Evolutionary conservation across 805 yeast genomes (phyloP).

Genomic region (Clavispora fructus): DNA sequence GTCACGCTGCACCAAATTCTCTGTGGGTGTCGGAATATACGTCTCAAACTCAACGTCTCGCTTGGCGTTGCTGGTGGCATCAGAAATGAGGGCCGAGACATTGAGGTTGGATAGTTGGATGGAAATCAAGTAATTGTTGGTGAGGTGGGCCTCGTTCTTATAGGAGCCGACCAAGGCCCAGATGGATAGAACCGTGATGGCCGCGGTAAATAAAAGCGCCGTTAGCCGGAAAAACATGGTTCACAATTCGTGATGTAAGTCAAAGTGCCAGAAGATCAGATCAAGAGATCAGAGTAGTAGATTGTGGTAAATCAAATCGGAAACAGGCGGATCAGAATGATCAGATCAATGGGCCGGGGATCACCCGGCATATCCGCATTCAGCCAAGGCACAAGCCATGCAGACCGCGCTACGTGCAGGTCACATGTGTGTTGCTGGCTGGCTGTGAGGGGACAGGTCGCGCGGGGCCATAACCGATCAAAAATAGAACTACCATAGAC

Average conservation of each 20-base stretch:
- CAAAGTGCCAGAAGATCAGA: too few species aligned
- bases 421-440: background rate
- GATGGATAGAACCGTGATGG: constrained; percentile 24
- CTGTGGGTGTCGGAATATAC: background rate
- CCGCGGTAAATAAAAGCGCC: constrained; percentile 29
- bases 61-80: constrained; percentile 2
- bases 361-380: background rate
- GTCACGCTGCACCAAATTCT: background rate
- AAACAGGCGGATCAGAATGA: too few species aligned
- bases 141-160: constrained; percentile 27
- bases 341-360: too few species aligned
- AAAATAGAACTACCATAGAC: background rate
- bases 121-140: constrained; percentile 30
- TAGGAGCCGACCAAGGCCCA: constrained; percentile 39
- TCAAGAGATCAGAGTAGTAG: too few species aligned
- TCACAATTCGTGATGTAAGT: too few species aligned
- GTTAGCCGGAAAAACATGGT: constrained; percentile 27
- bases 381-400: background rate
- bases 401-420: background rate
- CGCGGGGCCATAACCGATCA: background rate
- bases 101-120: constrained; percentile 31
- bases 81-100: constrained; percentile 24
- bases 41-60: background rate
- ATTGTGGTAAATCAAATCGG: too few species aligned
- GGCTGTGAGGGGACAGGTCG: background rate